Evolutionary conservation across 1,284 basidiomycete genomes (phyloP), one percentile per base, ranked within the genome.

Genomic region (Anthracocystis panici-leucophaei): DNA sequence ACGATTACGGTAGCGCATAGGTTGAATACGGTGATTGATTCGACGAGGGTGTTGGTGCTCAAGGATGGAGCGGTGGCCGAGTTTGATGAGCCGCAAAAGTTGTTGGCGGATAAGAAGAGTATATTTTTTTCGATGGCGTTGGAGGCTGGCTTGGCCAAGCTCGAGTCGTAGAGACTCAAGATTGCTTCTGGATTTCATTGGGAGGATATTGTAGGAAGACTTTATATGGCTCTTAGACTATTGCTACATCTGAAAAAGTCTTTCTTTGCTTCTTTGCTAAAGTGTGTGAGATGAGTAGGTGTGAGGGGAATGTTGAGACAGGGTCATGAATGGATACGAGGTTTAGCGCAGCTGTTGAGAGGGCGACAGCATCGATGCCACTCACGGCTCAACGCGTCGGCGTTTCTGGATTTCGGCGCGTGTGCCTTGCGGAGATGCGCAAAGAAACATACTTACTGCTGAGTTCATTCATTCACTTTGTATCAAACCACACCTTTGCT

Each of bases 11-110:
- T 93, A 66, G 87, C 87, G 21, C 93, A 95, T 85, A 90, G 94
- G 1, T 87, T 97, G 60, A 93, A 95, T 83, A 97, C 95, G 4
- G 95, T 97, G 80, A 89, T 96, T 65, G 91, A 94, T 79, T 93
- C 91, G 42, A 91, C 93, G 75, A 89, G 91, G 38, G 90, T 97
- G 12, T 86, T 97, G 29, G 94, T 97, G 14, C 90, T 97, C 86
- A 90, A 91, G 73, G 87, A 91, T 20, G 95, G 95, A 16, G 87
- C 87, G 75, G 91, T 93, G 49, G 88, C 89, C 20, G 93, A 95
- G 86, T 91, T 91, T 79, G 92, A 93, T 80, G 87, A 88, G 10
- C 93, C 93, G 0, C 85, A 88, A 57, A 87, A 81, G n/a, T 85
- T 95, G 61, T 86, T 94, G 14, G 86, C 86, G 16, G 88, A 89